Evolutionary conservation across 257 asterid genomes (phyloP).

Genomic region (Forsythia suspensa): DNA sequence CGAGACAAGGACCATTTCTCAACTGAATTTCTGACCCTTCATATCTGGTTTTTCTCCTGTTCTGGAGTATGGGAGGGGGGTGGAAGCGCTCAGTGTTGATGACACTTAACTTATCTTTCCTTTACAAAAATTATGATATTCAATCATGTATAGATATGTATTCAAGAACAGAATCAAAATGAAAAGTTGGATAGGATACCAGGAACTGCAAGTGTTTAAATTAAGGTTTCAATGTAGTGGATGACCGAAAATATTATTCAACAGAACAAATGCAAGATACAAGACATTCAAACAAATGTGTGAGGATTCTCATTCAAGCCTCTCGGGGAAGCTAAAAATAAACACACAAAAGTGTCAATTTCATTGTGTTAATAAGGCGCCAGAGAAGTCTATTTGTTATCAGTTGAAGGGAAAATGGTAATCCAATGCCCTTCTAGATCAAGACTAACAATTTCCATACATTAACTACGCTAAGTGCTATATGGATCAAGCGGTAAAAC

Average conservation of each 20-base stretch:
- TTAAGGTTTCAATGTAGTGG: background rate
- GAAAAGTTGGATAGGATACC: background rate
- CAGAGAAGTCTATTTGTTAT: too few relatives aligned
- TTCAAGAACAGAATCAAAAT: background rate
- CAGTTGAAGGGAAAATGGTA: too few relatives aligned
- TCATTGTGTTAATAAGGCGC: too few relatives aligned
- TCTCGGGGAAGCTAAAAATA: too few relatives aligned
- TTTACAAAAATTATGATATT: background rate
- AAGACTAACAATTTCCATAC: too few relatives aligned
- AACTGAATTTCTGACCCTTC: background rate
- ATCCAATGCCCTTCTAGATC: too few relatives aligned
- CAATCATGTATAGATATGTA: background rate
- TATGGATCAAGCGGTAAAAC: too few relatives aligned
- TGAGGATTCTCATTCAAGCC: background rate
- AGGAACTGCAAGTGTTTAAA: background rate
- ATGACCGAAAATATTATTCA: constrained; percentile 6
- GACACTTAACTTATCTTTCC: constrained; percentile 12
- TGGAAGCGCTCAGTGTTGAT: background rate
- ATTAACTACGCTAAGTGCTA: too few relatives aligned
- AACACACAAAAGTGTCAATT: too few relatives aligned
- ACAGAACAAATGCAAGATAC: background rate
- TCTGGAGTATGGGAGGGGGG: background rate
- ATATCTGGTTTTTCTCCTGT: constrained; percentile 2
- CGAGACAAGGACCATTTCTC: background rate
- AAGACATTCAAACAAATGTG: background rate